Conservation (phyloP, 2,329 filamentous ascomycete genomes). For the Xylaria sp. region DNA sequence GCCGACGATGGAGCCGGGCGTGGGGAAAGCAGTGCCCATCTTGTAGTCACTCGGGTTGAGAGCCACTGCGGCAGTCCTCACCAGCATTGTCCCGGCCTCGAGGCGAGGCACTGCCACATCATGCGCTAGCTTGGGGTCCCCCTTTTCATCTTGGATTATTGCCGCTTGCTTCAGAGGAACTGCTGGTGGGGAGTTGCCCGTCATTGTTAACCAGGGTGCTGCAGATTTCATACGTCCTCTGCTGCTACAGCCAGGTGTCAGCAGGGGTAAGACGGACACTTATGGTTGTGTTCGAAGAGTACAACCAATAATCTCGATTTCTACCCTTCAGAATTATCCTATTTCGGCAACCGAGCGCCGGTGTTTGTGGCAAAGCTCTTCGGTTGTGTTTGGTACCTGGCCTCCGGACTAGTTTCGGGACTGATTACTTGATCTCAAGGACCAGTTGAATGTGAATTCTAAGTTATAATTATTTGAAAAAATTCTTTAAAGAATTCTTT, state of each 20-base stretch:
- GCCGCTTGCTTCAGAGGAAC: neutral
- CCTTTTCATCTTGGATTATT: constrained; percentile 2
- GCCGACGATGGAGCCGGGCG: constrained; percentile 7
- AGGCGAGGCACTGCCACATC: neutral
- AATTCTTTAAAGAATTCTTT: too few relatives aligned
- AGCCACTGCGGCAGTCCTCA: constrained; percentile 16
- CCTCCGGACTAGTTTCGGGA: too few relatives aligned
- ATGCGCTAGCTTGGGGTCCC: neutral
- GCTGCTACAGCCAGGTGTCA: neutral
- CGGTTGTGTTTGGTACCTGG: too few relatives aligned
- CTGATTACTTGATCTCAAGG: too few relatives aligned
- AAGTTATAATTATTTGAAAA: too few relatives aligned
- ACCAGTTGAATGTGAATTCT: too few relatives aligned
- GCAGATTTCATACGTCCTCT: neutral
- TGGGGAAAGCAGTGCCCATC: constrained; percentile 2
- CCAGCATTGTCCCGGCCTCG: neutral
- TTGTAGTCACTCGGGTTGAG: constrained; percentile 24
- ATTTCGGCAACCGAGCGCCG: neutral
- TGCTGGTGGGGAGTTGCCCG: neutral
- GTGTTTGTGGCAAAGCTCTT: neutral
- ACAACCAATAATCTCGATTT: neutral
- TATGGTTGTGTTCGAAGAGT: neutral
- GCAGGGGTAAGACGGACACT: neutral
- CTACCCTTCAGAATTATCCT: neutral
- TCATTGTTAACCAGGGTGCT: constrained; percentile 5